Percentiles rank a stretch among this genome's conserved stretches.
Evolutionary conservation across 768 basidiomycete genomes (phyloP).

Genomic region (Lactifluus hygrophoroides): DNA sequence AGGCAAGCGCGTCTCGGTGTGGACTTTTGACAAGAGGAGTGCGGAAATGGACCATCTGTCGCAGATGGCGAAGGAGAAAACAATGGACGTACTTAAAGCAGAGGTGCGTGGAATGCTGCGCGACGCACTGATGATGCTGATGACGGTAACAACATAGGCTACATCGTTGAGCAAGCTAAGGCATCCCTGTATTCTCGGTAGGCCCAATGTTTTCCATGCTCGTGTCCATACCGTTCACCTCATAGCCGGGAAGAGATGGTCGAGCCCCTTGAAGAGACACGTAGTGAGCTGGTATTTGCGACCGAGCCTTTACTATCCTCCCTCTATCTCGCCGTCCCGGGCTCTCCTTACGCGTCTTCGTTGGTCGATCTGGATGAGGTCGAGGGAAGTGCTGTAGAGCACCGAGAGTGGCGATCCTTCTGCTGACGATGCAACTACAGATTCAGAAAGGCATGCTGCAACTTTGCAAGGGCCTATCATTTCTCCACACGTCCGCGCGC

Average conservation of each 20-base stretch:
- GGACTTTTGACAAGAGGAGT: conserved; percentile 81
- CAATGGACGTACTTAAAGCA: conserved; percentile 78
- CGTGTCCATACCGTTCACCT: conserved; percentile 11
- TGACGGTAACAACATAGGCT: conserved; percentile 41
- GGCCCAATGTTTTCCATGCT: conserved; percentile 17
- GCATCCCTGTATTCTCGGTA: conserved; percentile 90
- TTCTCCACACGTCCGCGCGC: conserved; percentile 87
- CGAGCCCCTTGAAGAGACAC: conserved; percentile 90
- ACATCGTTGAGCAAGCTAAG: conserved; percentile 75
- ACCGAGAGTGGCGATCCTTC: background rate
- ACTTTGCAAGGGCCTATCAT: conserved; percentile 80
- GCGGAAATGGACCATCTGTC: conserved; percentile 66
- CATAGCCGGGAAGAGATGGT: conserved; percentile 68
- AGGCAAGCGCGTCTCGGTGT: conserved; percentile 83
- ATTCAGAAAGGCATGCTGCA: conserved; percentile 97
- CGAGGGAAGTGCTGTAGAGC: conserved; percentile 46
- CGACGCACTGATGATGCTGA: background rate
- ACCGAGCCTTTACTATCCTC: conserved; percentile 86
- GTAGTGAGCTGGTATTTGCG: conserved; percentile 84
- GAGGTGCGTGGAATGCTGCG: conserved; percentile 49
- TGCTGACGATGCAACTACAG: conserved; percentile 31
- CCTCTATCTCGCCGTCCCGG: conserved; percentile 66
- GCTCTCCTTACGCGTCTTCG: conserved; percentile 44
- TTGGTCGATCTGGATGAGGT: conserved; percentile 90
- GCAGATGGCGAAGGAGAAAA: conserved; percentile 56